phyloP scores from a whole-genome alignment of 1,284 basidiomycete genomes.

The Trametes versicolor region DNA sequence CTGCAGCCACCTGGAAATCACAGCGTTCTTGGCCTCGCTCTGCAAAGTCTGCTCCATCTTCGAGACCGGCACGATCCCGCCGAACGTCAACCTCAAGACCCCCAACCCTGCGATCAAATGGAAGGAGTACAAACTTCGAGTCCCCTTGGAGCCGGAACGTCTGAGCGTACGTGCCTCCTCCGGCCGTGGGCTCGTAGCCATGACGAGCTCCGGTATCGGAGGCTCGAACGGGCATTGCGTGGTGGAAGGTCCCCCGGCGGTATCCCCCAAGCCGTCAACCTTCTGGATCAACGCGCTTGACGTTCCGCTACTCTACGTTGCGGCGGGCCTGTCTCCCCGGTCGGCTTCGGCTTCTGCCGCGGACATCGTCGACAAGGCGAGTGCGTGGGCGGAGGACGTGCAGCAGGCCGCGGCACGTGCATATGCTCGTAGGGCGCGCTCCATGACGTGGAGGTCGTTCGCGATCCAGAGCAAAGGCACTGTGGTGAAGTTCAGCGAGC shows the following conservation, averaged over 20 bases:
- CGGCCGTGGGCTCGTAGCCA: slow-evolving; percentile 46
- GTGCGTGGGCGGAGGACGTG: slow-evolving; percentile 15
- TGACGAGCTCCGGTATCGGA: slow-evolving; percentile 55
- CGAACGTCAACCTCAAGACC: slow-evolving; percentile 48
- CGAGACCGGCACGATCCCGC: slow-evolving; percentile 47
- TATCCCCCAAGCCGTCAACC: not conserved
- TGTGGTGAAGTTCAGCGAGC: slow-evolving; percentile 35
- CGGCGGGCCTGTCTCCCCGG: not conserved
- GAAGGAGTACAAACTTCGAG: slow-evolving; percentile 44
- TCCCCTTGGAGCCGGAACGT: slow-evolving; percentile 35
- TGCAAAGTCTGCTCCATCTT: slow-evolving; percentile 54
- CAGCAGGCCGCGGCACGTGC: slow-evolving; percentile 19
- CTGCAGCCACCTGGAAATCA: slow-evolving; percentile 52
- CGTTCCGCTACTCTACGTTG: slow-evolving; percentile 40
- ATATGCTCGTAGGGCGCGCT: slow-evolving; percentile 44
- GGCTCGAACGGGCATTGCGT: slow-evolving; percentile 54
- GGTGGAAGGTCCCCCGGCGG: slow-evolving; percentile 46
- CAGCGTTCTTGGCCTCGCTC: slow-evolving; percentile 54
- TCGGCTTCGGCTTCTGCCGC: not conserved
- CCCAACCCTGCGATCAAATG: slow-evolving; percentile 53
- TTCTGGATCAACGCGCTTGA: slow-evolving; percentile 15
- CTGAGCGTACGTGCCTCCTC: slow-evolving; percentile 33
- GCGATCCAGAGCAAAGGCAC: slow-evolving; percentile 16
- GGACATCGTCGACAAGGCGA: not conserved
- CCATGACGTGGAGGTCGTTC: slow-evolving; percentile 48